Base-by-base conservation (phyloP, 805 yeast genomes). In the Teunomyces stri region DNA sequence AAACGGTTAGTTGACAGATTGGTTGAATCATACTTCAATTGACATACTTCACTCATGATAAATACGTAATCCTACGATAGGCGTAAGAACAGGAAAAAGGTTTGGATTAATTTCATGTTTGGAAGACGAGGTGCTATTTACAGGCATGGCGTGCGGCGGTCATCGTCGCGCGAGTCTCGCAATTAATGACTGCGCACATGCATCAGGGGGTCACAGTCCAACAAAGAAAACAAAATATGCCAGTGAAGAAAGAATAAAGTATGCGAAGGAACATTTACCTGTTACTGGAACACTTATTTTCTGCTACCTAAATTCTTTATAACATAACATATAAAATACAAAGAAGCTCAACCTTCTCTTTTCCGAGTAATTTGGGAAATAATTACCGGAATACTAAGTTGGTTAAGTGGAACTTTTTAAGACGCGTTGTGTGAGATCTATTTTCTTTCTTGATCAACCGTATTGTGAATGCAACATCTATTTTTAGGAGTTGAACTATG, bases 1-100 rank as follows among this genome's bases (percentile, higher is more conserved):
- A 25, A 25, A 7, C 11, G 4, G 27, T 25, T 25, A 25, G 27
- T 36, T 12, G 13, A 20, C 29, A 36, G 27, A 4, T 36, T 5
- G 27, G 27, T 7, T 21, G 27, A 15, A 18, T 12, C 18, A 7
- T 36, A 1, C 20, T 6, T 9, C 21, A n/a, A 18, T 27, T 15
- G 13, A 27, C 43, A n/a, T 39, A 39, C 43, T 27, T 39, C 13
- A 37, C 20, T 37, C 40, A 37, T 37, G 40, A 12, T 27, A 20
- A 20, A 13, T n/a, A 12, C 28, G 15, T 37, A 36, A 22, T 20
- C 18, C 34, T 31, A 15, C 34, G 16, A n/a, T 13, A 31, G 34
- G 34, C 27, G 27, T 25, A 25, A 25, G 34, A 31, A 15, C 16
- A 31, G 16, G 10, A 15, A 15, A 13, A 31, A 6, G 34, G 11